phyloP scores from a whole-genome alignment of 148 eudicot genomes.

The Cornus suecica region DNA sequence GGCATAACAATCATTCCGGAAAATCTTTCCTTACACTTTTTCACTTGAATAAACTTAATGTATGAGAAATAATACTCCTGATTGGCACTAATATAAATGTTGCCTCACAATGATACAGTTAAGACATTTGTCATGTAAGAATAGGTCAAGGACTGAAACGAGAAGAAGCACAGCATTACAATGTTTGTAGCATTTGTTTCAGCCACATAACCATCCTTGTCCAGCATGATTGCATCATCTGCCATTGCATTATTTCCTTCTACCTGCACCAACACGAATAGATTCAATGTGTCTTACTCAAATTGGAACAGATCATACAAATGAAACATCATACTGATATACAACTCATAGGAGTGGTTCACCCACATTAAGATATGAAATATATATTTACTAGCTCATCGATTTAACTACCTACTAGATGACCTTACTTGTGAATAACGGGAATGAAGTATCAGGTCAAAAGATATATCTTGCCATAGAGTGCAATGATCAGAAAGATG shows the following conservation, averaged over 20 bases:
- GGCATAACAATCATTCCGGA: neutral
- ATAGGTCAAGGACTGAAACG: neutral
- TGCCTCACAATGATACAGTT: neutral
- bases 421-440: neutral
- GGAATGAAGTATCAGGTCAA: neutral
- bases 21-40: neutral
- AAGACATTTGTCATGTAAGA: neutral
- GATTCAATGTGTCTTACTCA: neutral
- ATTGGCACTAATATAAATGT: neutral
- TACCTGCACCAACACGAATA: constrained; percentile 49
- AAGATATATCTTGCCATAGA: neutral
- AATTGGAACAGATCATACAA: neutral
- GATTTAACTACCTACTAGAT: neutral
- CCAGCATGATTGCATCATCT: constrained; percentile 98
- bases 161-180: constrained; percentile 37
- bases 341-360: neutral
- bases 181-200: constrained; percentile 99
- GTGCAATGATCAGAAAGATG: neutral
- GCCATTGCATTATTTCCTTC: constrained; percentile 94
- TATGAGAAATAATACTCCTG: neutral
- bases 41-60: neutral
- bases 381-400: neutral
- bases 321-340: neutral
- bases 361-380: neutral
- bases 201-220: constrained; percentile 92